Conservation (phyloP, 495 filamentous ascomycete species). For the Delitschia confertaspora region DNA sequence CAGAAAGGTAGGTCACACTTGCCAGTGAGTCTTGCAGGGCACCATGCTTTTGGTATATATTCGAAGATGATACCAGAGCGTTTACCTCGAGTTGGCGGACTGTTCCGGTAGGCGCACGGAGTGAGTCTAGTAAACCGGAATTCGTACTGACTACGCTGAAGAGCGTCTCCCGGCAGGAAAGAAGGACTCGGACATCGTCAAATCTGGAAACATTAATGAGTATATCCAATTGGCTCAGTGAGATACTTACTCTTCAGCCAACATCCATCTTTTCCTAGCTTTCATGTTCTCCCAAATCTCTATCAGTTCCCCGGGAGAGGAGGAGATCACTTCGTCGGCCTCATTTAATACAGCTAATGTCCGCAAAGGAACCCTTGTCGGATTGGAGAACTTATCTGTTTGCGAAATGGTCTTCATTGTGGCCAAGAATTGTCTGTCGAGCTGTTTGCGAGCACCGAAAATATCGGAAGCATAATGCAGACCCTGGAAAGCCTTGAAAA, state of each 20-base stretch:
- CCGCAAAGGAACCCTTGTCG: conserved; percentile 54
- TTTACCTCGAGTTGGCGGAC: conserved; percentile 65
- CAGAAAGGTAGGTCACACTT: conserved; percentile 67
- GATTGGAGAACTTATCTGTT: conserved; percentile 47
- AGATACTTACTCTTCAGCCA: conserved; percentile 56
- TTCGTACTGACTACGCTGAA: conserved; percentile 71
- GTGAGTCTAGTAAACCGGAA: conserved; percentile 48
- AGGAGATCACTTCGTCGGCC: conserved; percentile 63
- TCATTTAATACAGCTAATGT: conserved; percentile 73
- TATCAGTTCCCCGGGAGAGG: conserved; percentile 52
- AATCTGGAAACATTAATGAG: conserved; percentile 45
- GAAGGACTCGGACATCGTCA: conserved; percentile 67
- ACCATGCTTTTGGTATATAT: conserved; percentile 65
- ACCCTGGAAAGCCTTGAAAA: conserved; percentile 73
- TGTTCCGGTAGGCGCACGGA: conserved; percentile 49
- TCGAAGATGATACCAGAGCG: conserved; percentile 61
- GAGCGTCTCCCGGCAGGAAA: conserved; percentile 72
- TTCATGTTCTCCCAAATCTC: conserved; percentile 54
- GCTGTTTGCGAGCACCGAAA: conserved; percentile 39
- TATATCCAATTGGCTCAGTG: neutral
- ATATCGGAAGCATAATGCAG: conserved; percentile 59
- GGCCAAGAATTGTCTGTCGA: conserved; percentile 56
- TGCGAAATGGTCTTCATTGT: conserved; percentile 51
- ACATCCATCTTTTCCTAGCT: conserved; percentile 64
- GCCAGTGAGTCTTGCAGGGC: conserved; percentile 79